Evolutionary conservation across 768 basidiomycete genomes (phyloP), one percentile per base, ranked within the genome.

Genomic region (Calocera cornea): DNA sequence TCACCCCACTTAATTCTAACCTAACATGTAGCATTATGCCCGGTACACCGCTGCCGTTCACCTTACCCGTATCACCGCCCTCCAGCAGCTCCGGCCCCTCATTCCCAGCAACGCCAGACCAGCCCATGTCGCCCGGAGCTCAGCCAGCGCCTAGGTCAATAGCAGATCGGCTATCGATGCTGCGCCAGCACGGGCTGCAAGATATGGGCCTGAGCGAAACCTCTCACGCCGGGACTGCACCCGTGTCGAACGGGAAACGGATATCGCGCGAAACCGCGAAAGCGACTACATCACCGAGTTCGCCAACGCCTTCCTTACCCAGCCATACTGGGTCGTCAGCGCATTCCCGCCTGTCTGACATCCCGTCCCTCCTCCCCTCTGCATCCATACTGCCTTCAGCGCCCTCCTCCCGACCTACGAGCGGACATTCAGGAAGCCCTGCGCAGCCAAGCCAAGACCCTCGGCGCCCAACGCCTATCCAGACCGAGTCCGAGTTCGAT

Each of bases 401-500:
- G 54, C 54, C 54, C 44, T 19, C 19, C 44, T 47, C 44, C 24
- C 44, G 44, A 19, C 44, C 44, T 47, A 7, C 19, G 7, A 47
- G 44, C 44, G 19, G 8, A 47, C 31, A 60, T 31, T 2, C 54
- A 31, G 31, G 14, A 47, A 8, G 8, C 24, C 44, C 44, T 5
- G 19, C 8, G 8, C 44, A 3, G 44, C 24, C 44, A 19, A 19
- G 44, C 16, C 44, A 47, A 47, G 44, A 17, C 16, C 7, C 44
- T 24, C 44, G 44, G 7, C 44, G 44, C 7, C 44, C 44, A 7
- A 41, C 24, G 47, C 69, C 60, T 29, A n/a, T 69, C 27, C 67
- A 65, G 5, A 69, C 68, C 33, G 68, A 69, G n/a, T 78, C 82
- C 8, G 85, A 84, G 36, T 89, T 90, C 72, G 76, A 82, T 2